Conservation (phyloP, 2,329 filamentous ascomycete species). For the Aquanectria penicillioides region DNA sequence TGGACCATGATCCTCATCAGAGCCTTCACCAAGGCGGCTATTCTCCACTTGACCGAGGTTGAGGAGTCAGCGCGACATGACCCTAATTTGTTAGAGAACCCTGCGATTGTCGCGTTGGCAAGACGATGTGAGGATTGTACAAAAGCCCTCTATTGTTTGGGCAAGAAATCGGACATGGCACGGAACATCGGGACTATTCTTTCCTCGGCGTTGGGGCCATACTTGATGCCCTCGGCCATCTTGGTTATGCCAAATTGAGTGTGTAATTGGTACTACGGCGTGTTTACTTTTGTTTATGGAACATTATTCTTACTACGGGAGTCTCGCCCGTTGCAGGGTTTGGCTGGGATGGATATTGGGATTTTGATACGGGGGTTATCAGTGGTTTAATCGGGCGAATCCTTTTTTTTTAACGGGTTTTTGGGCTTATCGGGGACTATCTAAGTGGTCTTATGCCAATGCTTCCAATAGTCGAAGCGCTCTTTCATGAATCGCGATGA, state of each 20-base stretch:
- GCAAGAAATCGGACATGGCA: slow-evolving; percentile 63
- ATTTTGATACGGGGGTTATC: background rate
- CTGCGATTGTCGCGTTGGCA: slow-evolving; percentile 40
- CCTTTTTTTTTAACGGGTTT: background rate
- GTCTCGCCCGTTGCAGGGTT: background rate
- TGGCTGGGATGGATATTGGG: slow-evolving; percentile 12
- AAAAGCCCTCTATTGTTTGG: slow-evolving; percentile 63
- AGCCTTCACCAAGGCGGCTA: slow-evolving; percentile 60
- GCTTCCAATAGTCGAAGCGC: slow-evolving; percentile 11
- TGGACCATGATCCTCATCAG: slow-evolving; percentile 67
- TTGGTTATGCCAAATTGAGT: slow-evolving; percentile 30
- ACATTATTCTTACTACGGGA: background rate
- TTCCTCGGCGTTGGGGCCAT: slow-evolving; percentile 38
- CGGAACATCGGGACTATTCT: slow-evolving; percentile 41
- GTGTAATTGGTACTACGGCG: slow-evolving; percentile 21
- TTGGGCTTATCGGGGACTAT: slow-evolving; percentile 1
- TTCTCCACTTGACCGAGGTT: slow-evolving; percentile 49
- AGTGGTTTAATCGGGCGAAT: slow-evolving; percentile 11
- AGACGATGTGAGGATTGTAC: slow-evolving; percentile 59
- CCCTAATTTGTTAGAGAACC: slow-evolving; percentile 32
- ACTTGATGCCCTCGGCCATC: slow-evolving; percentile 34
- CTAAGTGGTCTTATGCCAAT: background rate
- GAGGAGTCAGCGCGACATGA: slow-evolving; percentile 43
- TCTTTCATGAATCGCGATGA: slow-evolving; percentile 10
- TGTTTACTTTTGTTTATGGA: background rate